Percentiles rank a stretch among this genome's conserved stretches.
These are phyloP conservation scores for Barnettozyma siamensis DNA, from an alignment of 805 yeast species.

Conservation along the genomic window DNA sequence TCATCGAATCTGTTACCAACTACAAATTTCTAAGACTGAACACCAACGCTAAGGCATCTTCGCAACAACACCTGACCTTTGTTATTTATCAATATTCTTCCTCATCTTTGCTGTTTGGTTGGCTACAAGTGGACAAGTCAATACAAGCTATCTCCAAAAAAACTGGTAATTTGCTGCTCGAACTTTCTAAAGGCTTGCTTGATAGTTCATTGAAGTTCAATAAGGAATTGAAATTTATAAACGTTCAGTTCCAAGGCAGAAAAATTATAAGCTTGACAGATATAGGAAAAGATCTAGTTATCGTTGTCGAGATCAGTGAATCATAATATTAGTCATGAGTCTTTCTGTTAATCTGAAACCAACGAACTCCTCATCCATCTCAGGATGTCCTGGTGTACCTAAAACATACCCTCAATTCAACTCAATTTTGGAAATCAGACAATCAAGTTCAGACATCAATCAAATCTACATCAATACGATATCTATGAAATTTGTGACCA, in stretches of 20 bases:
- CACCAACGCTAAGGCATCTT: background rate
- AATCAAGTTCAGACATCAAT: constrained; percentile 34
- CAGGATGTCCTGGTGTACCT: constrained; percentile 68
- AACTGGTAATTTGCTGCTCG: background rate
- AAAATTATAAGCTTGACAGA: constrained; percentile 7
- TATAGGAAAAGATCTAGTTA: constrained; percentile 6
- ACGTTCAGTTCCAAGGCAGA: constrained; percentile 2
- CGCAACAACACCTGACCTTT: background rate
- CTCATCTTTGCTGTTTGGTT: constrained; percentile 15
- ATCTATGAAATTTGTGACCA: constrained; percentile 42
- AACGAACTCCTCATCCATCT: constrained; percentile 45
- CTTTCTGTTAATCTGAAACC: constrained; percentile 36
- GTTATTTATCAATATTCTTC: constrained; percentile 1
- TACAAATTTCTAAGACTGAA: constrained; percentile 4
- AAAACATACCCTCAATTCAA: constrained; percentile 55
- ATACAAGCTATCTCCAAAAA: background rate
- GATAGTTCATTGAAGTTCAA: background rate
- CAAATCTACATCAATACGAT: constrained; percentile 45
- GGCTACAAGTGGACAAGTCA: constrained; percentile 3
- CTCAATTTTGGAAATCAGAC: constrained; percentile 49
- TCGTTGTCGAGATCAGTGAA: constrained; percentile 5
- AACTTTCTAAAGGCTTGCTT: constrained; percentile 1
- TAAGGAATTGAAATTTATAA: constrained; percentile 2
- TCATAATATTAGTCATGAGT: constrained; percentile 4
- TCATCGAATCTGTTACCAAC: constrained; percentile 4